Evolutionary conservation across 805 yeast genomes (phyloP).

Genomic region (Cyberlindnera euphorbiae): DNA sequence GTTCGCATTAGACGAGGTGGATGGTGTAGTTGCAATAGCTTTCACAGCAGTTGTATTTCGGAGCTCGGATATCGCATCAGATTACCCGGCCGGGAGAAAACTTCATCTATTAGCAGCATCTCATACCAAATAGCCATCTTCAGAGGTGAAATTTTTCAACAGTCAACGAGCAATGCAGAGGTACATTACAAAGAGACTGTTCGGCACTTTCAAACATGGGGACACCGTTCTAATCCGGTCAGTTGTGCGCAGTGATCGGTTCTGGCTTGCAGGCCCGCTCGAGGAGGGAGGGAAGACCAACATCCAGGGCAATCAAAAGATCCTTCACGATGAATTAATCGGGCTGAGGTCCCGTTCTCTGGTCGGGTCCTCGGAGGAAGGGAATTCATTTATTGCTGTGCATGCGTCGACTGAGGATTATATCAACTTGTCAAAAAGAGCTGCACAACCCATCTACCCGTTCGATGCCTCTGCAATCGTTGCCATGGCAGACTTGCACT

Average conservation of each 20-base stretch:
- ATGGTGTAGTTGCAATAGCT: too few species aligned
- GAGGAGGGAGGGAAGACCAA: slow-evolving; percentile 16
- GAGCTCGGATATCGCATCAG: too few species aligned
- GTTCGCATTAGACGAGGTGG: too few species aligned
- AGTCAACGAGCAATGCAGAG: neutral
- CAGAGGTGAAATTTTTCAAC: neutral
- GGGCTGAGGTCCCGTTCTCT: slow-evolving; percentile 34
- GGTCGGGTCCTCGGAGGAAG: slow-evolving; percentile 23
- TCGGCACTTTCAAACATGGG: slow-evolving; percentile 14
- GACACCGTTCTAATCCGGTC: slow-evolving; percentile 21
- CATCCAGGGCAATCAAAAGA: slow-evolving; percentile 20
- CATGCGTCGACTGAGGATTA: slow-evolving; percentile 45
- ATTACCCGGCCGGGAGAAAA: neutral
- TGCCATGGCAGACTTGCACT: slow-evolving; percentile 40
- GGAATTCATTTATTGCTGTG: slow-evolving; percentile 30
- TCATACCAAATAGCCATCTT: too few species aligned
- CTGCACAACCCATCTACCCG: slow-evolving; percentile 49
- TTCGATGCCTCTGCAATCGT: slow-evolving; percentile 45
- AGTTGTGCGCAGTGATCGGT: slow-evolving; percentile 15
- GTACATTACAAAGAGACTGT: slow-evolving; percentile 1
- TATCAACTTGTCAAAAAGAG: slow-evolving; percentile 34
- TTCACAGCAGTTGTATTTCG: too few species aligned
- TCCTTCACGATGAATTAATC: slow-evolving; percentile 35
- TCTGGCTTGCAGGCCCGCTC: slow-evolving; percentile 26
- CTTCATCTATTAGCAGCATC: neutral